Base-by-base conservation (phyloP, 345 rosid genomes). In the Corchorus olitorius region DNA sequence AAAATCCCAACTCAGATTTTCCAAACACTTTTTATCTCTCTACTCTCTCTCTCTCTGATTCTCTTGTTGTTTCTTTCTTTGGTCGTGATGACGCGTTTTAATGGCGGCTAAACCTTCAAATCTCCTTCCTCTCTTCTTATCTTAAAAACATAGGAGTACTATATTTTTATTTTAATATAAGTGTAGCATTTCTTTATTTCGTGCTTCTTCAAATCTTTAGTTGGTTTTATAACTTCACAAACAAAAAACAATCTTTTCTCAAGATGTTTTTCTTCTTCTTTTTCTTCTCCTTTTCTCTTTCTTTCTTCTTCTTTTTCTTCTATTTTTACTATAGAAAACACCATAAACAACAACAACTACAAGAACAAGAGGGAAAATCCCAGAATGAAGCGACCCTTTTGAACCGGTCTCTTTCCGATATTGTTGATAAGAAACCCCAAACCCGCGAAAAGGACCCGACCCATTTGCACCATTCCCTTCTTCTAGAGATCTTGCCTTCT, bases 401-500 rank as follows among this genome's bases (percentile, higher is more conserved):
- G 58, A 67, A 69, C 61, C 62, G 75, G 0, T 68, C 83, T 70
- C 39, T 71, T 22, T 60, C 84, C 35, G 85, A 78, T 60, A 35
- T 75, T 80, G 75, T 84, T 0, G 88, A 75, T 9, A 68, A 45
- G 35, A 8, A 79, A 27, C 75, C 77, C 9, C 77, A 79, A 61
- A 20, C 62, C 74, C 37, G 73, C 45, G 85, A 84, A 73, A 73
- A 80, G 55, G 84, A 76, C 72, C 41, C 65, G 58, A 83, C 87
- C 86, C 85, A 43, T 53, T 59, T 85, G 60, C 45, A 88, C 33
- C 87, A 78, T 74, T 80, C 90, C 76, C 91, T 88, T 76, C 88
- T 90, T 19, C 86, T 83, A 64, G 87, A 89, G 81, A 77, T 88
- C 61, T 74, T 92, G 79, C 90, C 88, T 2, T 65, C 87, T 27